Percentiles rank a stretch among this genome's conserved stretches.
phyloP scores from a whole-genome alignment of 306 rosid genomes.

The Purshia tridentata region DNA sequence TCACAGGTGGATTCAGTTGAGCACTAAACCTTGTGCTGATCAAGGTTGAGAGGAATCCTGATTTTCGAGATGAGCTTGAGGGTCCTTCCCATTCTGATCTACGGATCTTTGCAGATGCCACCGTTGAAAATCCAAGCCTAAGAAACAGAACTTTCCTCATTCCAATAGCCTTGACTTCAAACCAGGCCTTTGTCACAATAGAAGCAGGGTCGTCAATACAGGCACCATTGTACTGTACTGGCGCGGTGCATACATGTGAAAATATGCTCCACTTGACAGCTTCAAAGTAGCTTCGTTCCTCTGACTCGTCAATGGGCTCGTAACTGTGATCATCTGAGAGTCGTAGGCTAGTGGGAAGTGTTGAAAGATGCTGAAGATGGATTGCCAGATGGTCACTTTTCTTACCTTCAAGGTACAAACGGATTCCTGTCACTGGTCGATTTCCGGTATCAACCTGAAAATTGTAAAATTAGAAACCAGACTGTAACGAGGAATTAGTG shows the following conservation, averaged over 20 bases:
- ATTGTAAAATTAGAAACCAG: constrained; percentile 22
- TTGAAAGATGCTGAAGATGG: constrained; percentile 91
- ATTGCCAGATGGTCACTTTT: constrained; percentile 65
- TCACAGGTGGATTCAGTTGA: constrained; percentile 46
- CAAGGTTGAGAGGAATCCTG: constrained; percentile 77
- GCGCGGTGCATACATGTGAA: constrained; percentile 83
- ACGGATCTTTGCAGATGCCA: constrained; percentile 59
- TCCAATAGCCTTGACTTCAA: constrained; percentile 70
- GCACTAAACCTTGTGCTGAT: constrained; percentile 72
- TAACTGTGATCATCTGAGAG: constrained; percentile 54
- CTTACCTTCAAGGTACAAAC: constrained; percentile 79
- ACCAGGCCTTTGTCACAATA: constrained; percentile 84
- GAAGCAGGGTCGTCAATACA: constrained; percentile 55
- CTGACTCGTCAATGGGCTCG: constrained; percentile 49
- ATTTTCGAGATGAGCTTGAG: constrained; percentile 56
- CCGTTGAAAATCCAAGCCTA: constrained; percentile 82
- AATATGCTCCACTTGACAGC: constrained; percentile 79
- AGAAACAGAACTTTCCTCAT: constrained; percentile 73
- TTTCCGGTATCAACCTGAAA: constrained; percentile 67
- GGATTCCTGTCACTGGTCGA: constrained; percentile 82
- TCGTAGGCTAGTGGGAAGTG: constrained; percentile 53
- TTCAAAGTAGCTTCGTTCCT: constrained; percentile 58
- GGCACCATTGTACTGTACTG: constrained; percentile 58
- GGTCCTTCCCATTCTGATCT: constrained; percentile 90
- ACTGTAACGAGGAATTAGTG: not conserved